Base-by-base conservation (phyloP, 2,329 filamentous ascomycete genomes). In the Leptographium procerum region DNA sequence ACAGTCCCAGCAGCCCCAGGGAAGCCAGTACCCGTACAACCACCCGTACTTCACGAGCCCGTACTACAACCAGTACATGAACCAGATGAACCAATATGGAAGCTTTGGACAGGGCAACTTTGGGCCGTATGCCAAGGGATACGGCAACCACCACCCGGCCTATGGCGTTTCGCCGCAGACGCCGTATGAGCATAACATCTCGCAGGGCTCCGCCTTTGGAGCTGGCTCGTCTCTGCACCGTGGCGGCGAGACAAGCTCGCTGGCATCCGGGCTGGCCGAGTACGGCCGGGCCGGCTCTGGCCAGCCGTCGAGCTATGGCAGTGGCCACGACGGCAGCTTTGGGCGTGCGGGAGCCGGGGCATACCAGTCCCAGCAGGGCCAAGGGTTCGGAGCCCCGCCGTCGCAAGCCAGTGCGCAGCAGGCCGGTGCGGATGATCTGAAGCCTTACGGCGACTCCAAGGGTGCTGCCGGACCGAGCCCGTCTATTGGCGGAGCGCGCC, bases 11-110 rank as follows among this genome's bases (percentile, higher is more conserved):
- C 72, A 74, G 60, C 70, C 70, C 50, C 67, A 69, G 65, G 68
- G 65, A 47, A 69, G 74, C 62, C 70, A 70, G 56, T 82, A 81
- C 66, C 75, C 77, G 47, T 77, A 77, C 64, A 33, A 28, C 36
- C 80, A 83, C 65, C 80, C 80, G 1, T 86, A 86, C 71, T 85
- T 79, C 65, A 75, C 73, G 64, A 84, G 78, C 70, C 82, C 82
- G 1, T 85, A 84, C 69, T 86, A 86, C 65, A 75, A 79, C 61
- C 76, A 80, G 60, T 86, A 85, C 66, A 74, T 78, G 72, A 70
- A 54, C 52, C 52, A 54, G 52, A 53, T 53, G 51, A 53, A 68
- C 70, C 80, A 78, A 61, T 74, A 77, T 61, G 48, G 52, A 24
- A 53, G 52, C 16, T 65, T 60, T n/a, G 75, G 75, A 65, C 78